Base-by-base conservation (phyloP, 2,329 filamentous ascomycete genomes). In the Apiospora aurea region DNA sequence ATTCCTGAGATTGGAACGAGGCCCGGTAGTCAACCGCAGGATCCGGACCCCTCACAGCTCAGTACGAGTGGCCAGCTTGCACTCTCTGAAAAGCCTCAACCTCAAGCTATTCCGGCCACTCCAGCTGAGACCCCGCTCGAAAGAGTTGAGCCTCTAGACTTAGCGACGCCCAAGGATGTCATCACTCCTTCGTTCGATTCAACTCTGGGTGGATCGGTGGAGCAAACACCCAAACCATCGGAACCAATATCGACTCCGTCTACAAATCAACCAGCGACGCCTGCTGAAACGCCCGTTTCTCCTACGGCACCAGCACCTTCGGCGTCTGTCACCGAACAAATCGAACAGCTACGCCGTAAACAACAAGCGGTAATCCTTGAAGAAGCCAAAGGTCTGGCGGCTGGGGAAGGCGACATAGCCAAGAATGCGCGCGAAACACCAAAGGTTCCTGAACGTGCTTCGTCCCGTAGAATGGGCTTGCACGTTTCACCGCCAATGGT, bases 401-500 rank as follows among this genome's bases (percentile, higher is more conserved):
- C 72, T 16, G 71, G 73, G 18, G 78, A 79, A 34, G 75, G 75
- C 44, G 75, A 76, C 57, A 69, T 71, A 24, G 34, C 53, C 34
- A 73, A 72, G 67, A 71, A 38, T 14, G 51, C 69, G 21, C n/a
- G 67, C 64, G 79, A 77, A 6, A 61, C 71, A 6, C 71, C 72
- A 43, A 64, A 76, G 41, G 74, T 73, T 18, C 71, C 77, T 2
- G 84, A 86, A 14, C 81, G 81, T n/a, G 78, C 77, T 8, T 73
- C 83, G 44, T 80, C 84, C 43, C 85, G 88, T 74, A 87, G 84
- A 75, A 79, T 83, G 41, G 85, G 85, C 46, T 77, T 82, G 70
- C 83, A 79, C 57, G 80, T 84, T 24, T 87, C 88, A 14, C 87
- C 88, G 46, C 88, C 88, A 4, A 85, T 90, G 76, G 78, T 86